A percentile compares a stretch with the other conserved stretches of the same genome.
phyloP scores from a whole-genome alignment of 2,329 filamentous ascomycete species.

The Sporothrix euskadiensis region DNA sequence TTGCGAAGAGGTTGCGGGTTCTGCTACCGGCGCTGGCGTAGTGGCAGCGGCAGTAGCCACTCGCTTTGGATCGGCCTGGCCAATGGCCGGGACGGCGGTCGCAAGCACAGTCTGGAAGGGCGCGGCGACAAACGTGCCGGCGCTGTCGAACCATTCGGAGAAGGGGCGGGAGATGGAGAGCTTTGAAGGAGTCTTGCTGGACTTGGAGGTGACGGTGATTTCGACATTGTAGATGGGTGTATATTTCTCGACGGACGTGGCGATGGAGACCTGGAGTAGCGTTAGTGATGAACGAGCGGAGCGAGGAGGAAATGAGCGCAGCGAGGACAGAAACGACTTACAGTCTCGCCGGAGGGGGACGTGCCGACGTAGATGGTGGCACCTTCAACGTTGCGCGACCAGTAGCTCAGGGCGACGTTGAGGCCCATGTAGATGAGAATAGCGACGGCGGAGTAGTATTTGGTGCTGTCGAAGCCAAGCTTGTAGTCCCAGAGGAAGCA shows the following conservation, averaged over 20 bases:
- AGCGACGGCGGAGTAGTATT: conserved; percentile 75
- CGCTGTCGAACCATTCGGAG: conserved; percentile 72
- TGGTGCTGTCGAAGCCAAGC: conserved; percentile 83
- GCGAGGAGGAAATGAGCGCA: conserved; percentile 13
- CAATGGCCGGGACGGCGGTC: conserved; percentile 65
- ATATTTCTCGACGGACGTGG: conserved; percentile 73
- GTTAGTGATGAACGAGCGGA: neutral
- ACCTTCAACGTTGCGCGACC: conserved; percentile 82
- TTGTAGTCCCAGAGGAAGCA: conserved; percentile 93
- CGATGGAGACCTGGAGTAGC: conserved; percentile 66
- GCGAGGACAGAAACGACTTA: neutral
- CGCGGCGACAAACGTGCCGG: conserved; percentile 69
- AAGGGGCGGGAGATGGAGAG: conserved; percentile 65
- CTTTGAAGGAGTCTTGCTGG: conserved; percentile 42
- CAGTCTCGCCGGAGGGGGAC: conserved; percentile 55
- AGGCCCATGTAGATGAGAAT: conserved; percentile 77
- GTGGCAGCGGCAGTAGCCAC: conserved; percentile 41
- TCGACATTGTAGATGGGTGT: conserved; percentile 77
- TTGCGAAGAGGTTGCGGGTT: conserved; percentile 43
- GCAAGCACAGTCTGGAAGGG: conserved; percentile 80
- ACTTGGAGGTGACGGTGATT: conserved; percentile 54
- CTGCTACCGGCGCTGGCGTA: conserved; percentile 39
- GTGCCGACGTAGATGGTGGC: conserved; percentile 77
- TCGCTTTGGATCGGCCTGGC: conserved; percentile 63
- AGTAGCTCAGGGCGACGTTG: conserved; percentile 76